Percentiles rank a stretch among this genome's conserved stretches.
Conservation (phyloP, 768 basidiomycete genomes). For the Trametes cubensis region DNA sequence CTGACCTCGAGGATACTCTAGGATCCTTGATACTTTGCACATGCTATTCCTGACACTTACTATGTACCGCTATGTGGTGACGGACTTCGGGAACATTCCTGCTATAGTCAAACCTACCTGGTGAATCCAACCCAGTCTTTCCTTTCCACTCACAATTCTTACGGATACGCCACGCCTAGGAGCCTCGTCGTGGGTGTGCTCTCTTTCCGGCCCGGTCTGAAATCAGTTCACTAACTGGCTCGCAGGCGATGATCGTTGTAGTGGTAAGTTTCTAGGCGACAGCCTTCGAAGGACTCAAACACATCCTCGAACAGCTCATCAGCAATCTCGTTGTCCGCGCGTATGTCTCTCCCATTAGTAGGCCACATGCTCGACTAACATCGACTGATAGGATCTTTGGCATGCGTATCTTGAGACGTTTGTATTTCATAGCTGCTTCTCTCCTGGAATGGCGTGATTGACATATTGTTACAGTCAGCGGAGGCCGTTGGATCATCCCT, state of each 20-base stretch:
- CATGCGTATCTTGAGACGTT: slow-evolving; percentile 22
- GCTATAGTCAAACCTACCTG: slow-evolving; percentile 16
- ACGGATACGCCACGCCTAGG: too few species aligned
- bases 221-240: too few species aligned
- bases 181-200: too few species aligned
- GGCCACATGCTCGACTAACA: neutral
- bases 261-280: slow-evolving; percentile 2
- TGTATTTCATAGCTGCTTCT: neutral
- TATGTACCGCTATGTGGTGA: slow-evolving; percentile 21
- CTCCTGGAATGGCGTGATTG: neutral
- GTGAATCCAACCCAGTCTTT: neutral
- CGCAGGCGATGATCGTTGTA: slow-evolving; percentile 24
- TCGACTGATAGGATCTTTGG: slow-evolving; percentile 16
- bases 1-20: neutral
- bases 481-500: slow-evolving; percentile 11
- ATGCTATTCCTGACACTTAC: slow-evolving; percentile 14
- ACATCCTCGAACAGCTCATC: slow-evolving; percentile 8
- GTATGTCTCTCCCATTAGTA: neutral
- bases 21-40: slow-evolving; percentile 22
- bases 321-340: slow-evolving; percentile 26
- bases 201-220: too few species aligned
- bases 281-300: neutral
- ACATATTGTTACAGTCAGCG: slow-evolving; percentile 11
- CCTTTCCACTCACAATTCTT: too few species aligned
- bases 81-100: slow-evolving; percentile 18